Evolutionary conservation across 179 eudicot species (phyloP), one percentile per base, ranked within the genome.

Genomic region (Drosera spatulata): DNA sequence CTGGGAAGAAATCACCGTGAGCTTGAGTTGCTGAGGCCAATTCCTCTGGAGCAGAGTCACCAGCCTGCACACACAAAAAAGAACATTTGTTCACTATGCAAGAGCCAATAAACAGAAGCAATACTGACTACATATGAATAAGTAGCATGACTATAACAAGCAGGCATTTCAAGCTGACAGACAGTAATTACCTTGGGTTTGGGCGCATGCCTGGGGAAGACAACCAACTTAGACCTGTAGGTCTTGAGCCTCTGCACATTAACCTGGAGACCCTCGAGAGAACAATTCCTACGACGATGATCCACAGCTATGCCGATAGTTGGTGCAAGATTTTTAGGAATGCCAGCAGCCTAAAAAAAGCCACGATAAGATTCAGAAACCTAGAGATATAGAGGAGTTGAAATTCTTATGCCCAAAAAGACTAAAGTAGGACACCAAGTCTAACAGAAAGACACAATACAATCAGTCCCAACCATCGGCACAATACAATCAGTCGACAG

Each of bases 221-320:
- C 85, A 50, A 89, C 97, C 44, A 89, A 62, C 80, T 87, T 86
- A 57, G 95, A 89, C 76, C 85, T 87, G 82, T 82, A 79, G 11
- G 87, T 81, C 78, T 87, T 87, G 63, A 87, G 69, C 85, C 93
- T 75, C 72, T 81, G 88, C 39, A 77, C 82, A 69, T 83, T 85
- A 41, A 80, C 39, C 68, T 86, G 88, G 4, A 88, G 78, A 53
- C 82, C 77, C 73, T 90, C 97, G 15, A 90, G 56, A 4, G 97
- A 90, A 9, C 87, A 67, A 74, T 87, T 90, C 60, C 73, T 77
- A 58, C 97, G 85, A 7, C 95, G 73, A 59, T 90, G 97, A 64
- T 90, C 97, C 66, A 87, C 85, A 1, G 97, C 64, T 41, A 89
- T 87, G 54, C 97, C 97, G 10, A 89, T 81, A 14, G 95, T 87